Base-by-base conservation (phyloP, 31 red algal genomes). In the Endocladia muricata region DNA sequence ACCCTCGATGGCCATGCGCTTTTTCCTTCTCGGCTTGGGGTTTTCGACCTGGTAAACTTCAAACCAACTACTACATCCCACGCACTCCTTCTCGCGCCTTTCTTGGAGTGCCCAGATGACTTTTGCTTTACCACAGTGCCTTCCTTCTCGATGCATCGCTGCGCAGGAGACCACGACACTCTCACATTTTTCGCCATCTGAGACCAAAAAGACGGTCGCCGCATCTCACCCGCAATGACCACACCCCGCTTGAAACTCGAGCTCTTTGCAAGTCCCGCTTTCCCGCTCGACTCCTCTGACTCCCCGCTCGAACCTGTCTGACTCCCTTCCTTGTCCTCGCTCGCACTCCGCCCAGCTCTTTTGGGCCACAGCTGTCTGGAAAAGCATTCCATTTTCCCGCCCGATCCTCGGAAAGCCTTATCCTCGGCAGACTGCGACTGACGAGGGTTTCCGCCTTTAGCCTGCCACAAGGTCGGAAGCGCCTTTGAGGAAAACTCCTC, bases 401-500 rank as follows among this genome's bases (percentile, higher is more conserved):
- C n/a, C n/a, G n/a, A n/a, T n/a, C n/a, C n/a, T n/a, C n/a, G n/a
- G n/a, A n/a, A n/a, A n/a, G n/a, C n/a, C n/a, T n/a, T n/a, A n/a
- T 49, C 44, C 44, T 49, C 19, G 11, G 11, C 44, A 8, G 15
- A 68, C 33, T 19, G 6, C 36, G 48, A 57, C 25, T 58, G 25
- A 2, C 71, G 9, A 9, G 71, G 71, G 21, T 75, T 75, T 28
- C 71, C 71, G 7, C 71, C 71, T 8, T 28, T 55, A 26, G 71
- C 19, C 13, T 75, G 38, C 71, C 71, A 75, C 3, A 75, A 44
- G 23, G 59, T 37, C 41, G 37, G 58, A 40, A 85, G 40, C 13
- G 81, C 81, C 29, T 71, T 40, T 47, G 81, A 85, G 23, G 81
- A 85, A 37, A 85, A 85, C 70, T 85, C 81, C 60, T 85, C 81